Evolutionary conservation across 768 basidiomycete species (phyloP).

Genomic region (Suillus bovinus): DNA sequence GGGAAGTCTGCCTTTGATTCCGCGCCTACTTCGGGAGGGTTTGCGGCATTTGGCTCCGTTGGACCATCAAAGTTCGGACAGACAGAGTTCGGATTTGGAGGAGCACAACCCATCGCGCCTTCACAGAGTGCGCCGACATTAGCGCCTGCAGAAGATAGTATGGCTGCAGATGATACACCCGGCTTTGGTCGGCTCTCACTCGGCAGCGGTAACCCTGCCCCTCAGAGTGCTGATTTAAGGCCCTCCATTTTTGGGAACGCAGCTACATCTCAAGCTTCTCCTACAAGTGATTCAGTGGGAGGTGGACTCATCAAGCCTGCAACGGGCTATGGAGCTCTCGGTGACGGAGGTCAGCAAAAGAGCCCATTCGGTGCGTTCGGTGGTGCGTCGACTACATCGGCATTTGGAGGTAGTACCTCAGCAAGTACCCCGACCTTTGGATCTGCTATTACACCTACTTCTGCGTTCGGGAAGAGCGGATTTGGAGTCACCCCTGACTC

Average conservation of each 20-base stretch:
- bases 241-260: conserved; percentile 35
- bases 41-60: conserved; percentile 34
- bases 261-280: conserved; percentile 9
- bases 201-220: conserved; percentile 22
- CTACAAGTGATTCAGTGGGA: conserved; percentile 17
- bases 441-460: conserved; percentile 14
- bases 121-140: not conserved
- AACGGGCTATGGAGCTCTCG: conserved; percentile 36
- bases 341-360: conserved; percentile 22
- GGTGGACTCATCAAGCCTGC: conserved; percentile 33
- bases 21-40: conserved; percentile 25
- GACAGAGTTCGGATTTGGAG: conserved; percentile 24
- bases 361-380: conserved; percentile 27
- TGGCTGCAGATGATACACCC: conserved; percentile 33
- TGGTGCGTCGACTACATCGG: not conserved
- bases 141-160: conserved; percentile 29
- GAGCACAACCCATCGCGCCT: conserved; percentile 12
- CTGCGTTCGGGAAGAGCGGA: conserved; percentile 18
- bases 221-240: conserved; percentile 25
- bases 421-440: conserved; percentile 19
- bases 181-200: conserved; percentile 34
- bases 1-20: conserved; percentile 24
- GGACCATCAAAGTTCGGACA: conserved; percentile 35
- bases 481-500: conserved; percentile 31
- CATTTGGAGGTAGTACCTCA: conserved; percentile 18